Evolutionary conservation across 2,329 filamentous ascomycete genomes (phyloP), one percentile per base, ranked within the genome.

Genomic region (Verticillium dahliae): DNA sequence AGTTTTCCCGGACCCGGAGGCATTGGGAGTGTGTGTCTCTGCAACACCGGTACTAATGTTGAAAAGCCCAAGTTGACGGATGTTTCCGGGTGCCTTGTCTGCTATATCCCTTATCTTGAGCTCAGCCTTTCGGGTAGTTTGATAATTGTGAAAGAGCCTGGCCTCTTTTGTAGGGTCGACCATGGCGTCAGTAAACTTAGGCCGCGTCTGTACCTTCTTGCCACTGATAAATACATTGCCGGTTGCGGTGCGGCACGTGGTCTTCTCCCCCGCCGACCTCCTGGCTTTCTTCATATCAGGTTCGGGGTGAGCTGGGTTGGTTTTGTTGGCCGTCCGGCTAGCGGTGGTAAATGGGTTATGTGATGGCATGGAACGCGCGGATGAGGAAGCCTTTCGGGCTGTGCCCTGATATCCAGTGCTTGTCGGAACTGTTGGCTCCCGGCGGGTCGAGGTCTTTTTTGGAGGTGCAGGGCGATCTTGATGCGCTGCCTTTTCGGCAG

Each of bases 201-300:
- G 54, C 14, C 77, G 72, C 22, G 68, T 66, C 63, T 76, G 80
- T 35, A 67, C 70, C 33, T 66, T 69, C 61, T 73, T 80, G 1
- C 81, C 81, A 10, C 73, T 73, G 6, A 69, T 64, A 57, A 84
- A 84, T 1, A 84, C 75, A 62, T 84, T 85, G 14, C 61, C 65
- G 10, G 56, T 58, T 9, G 56, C 41, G 10, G 56, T 45, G 22
- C 56, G 56, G 22, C 9, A 22, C 13, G 45, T 50, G 4, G n/a
- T 50, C 45, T 50, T 50, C 45, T 50, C 45, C 7, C 41, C 45
- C 4, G 35, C 56, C n/a, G 27, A 45, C 34, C n/a, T 31, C 14
- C 54, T 54, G 18, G 31, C 34, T n/a, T 62, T 59, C n/a, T 59
- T 59, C 15, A 14, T 34, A 3, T 31, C 27, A 31, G 4, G 27